A percentile compares a stretch with the other conserved stretches of the same genome.
Evolutionary conservation across 495 filamentous ascomycete genomes (phyloP).

Genomic region (Barbatosphaeria neglecta): DNA sequence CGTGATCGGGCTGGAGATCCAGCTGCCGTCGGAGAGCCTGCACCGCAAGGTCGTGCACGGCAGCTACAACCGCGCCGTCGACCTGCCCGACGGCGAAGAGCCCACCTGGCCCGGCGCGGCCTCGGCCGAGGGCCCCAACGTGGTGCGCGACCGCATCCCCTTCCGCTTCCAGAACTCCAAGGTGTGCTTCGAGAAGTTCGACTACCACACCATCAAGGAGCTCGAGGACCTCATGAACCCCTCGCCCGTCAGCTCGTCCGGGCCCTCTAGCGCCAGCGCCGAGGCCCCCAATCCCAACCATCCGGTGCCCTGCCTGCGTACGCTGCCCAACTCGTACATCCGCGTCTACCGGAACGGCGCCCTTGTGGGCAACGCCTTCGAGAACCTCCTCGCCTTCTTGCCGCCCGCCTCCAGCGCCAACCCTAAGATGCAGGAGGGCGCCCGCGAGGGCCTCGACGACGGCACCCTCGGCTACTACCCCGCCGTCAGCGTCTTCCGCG

Average conservation of each 20-base stretch:
- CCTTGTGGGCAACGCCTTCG: conserved; percentile 77
- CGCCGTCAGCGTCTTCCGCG: conserved; percentile 80
- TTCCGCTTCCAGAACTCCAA: conserved; percentile 82
- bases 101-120: conserved; percentile 25
- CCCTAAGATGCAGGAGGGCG: conserved; percentile 59
- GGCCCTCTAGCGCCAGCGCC: conserved; percentile 17
- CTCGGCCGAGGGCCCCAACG: conserved; percentile 46
- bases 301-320: conserved; percentile 58
- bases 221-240: conserved; percentile 79
- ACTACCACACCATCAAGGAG: conserved; percentile 79
- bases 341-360: conserved; percentile 87
- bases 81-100: conserved; percentile 51
- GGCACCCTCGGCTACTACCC: conserved; percentile 93
- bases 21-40: conserved; percentile 67
- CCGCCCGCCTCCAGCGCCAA: conserved; percentile 65
- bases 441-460: conserved; percentile 77
- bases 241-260: conserved; percentile 39
- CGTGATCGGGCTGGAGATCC: conserved; percentile 89
- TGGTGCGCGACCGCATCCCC: conserved; percentile 87
- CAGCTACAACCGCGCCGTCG: conserved; percentile 72
- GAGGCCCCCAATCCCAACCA: conserved; percentile 59
- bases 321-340: conserved; percentile 75
- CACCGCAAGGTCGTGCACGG: conserved; percentile 84
- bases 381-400: conserved; percentile 79
- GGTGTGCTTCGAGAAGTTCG: conserved; percentile 86